A percentile compares a stretch with the other conserved stretches of the same genome.
phyloP scores from a whole-genome alignment of 768 basidiomycete genomes.

The Zangia roseola region DNA sequence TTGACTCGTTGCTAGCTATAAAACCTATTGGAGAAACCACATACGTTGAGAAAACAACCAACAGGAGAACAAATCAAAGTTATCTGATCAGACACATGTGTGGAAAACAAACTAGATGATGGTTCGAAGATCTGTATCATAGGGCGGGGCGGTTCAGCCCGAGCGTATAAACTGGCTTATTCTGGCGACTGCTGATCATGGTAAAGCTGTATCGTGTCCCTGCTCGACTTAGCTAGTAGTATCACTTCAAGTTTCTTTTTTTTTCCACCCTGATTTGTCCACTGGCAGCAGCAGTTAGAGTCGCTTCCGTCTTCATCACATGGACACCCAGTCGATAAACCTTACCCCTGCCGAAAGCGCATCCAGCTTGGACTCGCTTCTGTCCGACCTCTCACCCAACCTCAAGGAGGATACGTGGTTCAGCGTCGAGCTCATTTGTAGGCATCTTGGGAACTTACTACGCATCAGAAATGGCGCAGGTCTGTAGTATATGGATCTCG shows the following conservation, averaged over 20 bases:
- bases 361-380: constrained; percentile 33
- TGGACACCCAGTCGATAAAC: constrained; percentile 17
- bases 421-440: constrained; percentile 50
- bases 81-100: too few relatives aligned
- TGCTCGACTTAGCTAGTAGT: too few relatives aligned
- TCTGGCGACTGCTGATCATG: constrained; percentile 8
- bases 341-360: constrained; percentile 28
- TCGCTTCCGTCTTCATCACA: constrained; percentile 5
- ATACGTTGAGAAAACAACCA: too few relatives aligned
- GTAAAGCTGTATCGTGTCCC: not conserved
- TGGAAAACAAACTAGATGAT: too few relatives aligned
- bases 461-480: constrained; percentile 55
- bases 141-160: too few relatives aligned
- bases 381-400: constrained; percentile 33
- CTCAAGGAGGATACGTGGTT: constrained; percentile 43
- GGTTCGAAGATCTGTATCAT: too few relatives aligned
- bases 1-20: too few relatives aligned
- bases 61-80: too few relatives aligned
- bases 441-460: constrained; percentile 60
- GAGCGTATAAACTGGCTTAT: too few relatives aligned
- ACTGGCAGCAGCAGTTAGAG: not conserved
- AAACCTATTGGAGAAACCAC: too few relatives aligned
- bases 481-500: constrained; percentile 27
- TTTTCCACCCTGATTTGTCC: not conserved
- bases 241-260: not conserved